Evolutionary conservation across 495 filamentous ascomycete species (phyloP).

Genomic region (Hypoxylon crocopeplum): DNA sequence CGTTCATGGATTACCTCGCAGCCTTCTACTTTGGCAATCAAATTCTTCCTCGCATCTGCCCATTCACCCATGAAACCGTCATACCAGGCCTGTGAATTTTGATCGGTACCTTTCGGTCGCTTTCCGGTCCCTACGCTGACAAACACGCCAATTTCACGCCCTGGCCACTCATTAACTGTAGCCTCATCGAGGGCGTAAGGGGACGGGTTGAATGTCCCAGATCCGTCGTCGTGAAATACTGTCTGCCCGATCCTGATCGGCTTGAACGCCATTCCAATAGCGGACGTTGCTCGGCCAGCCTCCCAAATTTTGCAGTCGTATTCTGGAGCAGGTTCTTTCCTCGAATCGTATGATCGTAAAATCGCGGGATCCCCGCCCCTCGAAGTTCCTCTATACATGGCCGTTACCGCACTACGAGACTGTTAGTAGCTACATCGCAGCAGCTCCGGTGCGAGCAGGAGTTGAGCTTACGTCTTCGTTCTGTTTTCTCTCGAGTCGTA

Average conservation of each 20-base stretch:
- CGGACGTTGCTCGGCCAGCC: constrained; percentile 91
- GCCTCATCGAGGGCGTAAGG: constrained; percentile 89
- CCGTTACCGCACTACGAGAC: constrained; percentile 76
- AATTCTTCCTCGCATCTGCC: constrained; percentile 81
- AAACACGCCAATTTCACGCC: constrained; percentile 86
- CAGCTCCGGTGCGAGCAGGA: neutral
- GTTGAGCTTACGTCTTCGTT: constrained; percentile 82
- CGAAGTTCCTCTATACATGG: constrained; percentile 82
- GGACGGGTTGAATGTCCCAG: constrained; percentile 90
- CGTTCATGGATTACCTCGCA: constrained; percentile 89
- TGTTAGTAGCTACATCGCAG: constrained; percentile 37
- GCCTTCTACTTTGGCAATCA: constrained; percentile 91
- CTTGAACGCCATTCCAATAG: constrained; percentile 93
- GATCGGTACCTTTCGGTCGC: constrained; percentile 74
- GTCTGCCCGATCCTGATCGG: constrained; percentile 93
- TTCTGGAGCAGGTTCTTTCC: constrained; percentile 86
- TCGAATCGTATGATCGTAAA: constrained; percentile 91
- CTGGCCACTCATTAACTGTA: constrained; percentile 90
- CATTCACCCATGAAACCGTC: constrained; percentile 92
- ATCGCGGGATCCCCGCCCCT: constrained; percentile 70
- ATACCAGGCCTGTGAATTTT: constrained; percentile 80
- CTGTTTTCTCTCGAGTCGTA: constrained; percentile 85
- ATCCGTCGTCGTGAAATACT: constrained; percentile 90
- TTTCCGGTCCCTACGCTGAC: constrained; percentile 93
- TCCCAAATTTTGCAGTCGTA: constrained; percentile 95